These are phyloP conservation scores for Pyrus bretschneideri DNA, from an alignment of 306 rosid genomes.

Conservation along the genomic window DNA sequence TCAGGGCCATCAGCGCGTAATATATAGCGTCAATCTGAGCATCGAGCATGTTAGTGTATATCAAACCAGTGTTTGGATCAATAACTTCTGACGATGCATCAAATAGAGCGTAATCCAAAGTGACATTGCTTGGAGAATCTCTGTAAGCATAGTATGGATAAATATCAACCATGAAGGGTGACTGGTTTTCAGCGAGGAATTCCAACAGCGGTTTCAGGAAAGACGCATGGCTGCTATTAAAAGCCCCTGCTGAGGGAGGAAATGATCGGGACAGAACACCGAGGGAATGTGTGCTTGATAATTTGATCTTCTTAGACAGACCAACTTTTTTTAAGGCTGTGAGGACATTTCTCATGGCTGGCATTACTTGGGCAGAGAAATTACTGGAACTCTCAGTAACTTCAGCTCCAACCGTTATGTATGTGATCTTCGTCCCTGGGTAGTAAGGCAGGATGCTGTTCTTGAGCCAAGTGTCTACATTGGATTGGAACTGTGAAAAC, in stretches of 20 bases:
- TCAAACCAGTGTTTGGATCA: slow-evolving; percentile 92
- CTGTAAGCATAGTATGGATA: slow-evolving; percentile 96
- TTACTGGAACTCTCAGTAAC: slow-evolving; percentile 69
- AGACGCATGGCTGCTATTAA: slow-evolving; percentile 76
- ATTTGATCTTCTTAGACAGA: slow-evolving; percentile 69
- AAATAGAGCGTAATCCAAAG: slow-evolving; percentile 80
- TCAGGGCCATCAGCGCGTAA: slow-evolving; percentile 79
- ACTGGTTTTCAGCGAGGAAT: slow-evolving; percentile 87
- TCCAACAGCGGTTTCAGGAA: slow-evolving; percentile 90
- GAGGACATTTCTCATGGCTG: slow-evolving; percentile 89
- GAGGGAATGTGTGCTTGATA: slow-evolving; percentile 91
- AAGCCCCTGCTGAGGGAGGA: slow-evolving; percentile 98
- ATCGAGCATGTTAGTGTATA: slow-evolving; percentile 92
- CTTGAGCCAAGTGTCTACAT: slow-evolving; percentile 82
- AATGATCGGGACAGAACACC: slow-evolving; percentile 90
- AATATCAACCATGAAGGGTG: slow-evolving; percentile 94
- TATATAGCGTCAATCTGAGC: slow-evolving; percentile 96
- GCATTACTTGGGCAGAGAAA: slow-evolving; percentile 63
- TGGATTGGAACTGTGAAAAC: slow-evolving; percentile 90
- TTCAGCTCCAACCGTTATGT: slow-evolving; percentile 92
- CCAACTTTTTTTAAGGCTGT: slow-evolving; percentile 76
- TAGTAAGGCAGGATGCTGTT: slow-evolving; percentile 86
- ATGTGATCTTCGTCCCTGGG: slow-evolving; percentile 80
- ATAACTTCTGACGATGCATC: slow-evolving; percentile 86
- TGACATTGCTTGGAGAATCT: slow-evolving; percentile 65